A percentile compares a stretch with the other conserved stretches of the same genome.
Evolutionary conservation across 1,139 yeast species (phyloP).

Genomic region (Saccharomycopsis crataegensis): DNA sequence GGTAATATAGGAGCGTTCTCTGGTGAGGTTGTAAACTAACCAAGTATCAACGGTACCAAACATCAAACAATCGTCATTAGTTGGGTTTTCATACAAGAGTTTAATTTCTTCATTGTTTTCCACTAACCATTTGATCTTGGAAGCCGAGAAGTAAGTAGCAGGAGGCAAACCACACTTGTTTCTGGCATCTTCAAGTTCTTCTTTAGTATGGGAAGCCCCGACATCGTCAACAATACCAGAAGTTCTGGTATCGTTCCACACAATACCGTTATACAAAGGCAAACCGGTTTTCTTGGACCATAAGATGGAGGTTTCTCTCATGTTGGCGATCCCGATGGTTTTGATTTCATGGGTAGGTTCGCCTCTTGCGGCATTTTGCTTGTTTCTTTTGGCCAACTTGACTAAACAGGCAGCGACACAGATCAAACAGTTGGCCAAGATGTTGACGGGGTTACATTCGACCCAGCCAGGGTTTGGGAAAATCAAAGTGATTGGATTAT

Average conservation of each 20-base stretch:
- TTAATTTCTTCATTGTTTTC: conserved; percentile 70
- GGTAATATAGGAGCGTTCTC: conserved; percentile 63
- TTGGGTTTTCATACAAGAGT: conserved; percentile 50
- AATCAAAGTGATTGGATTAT: conserved; percentile 55
- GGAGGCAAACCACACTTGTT: conserved; percentile 78
- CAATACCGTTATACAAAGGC: conserved; percentile 82
- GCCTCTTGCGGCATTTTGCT: conserved; percentile 38
- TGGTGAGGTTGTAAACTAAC: conserved; percentile 82
- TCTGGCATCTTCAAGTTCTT: conserved; percentile 50
- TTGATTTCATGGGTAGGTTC: conserved; percentile 47
- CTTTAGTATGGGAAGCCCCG: conserved; percentile 50
- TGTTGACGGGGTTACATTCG: conserved; percentile 86
- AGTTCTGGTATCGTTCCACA: conserved; percentile 94
- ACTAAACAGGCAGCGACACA: conserved; percentile 62
- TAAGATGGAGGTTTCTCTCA: conserved; percentile 90
- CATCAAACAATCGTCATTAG: conserved; percentile 63
- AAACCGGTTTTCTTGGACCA: conserved; percentile 83
- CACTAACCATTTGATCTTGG: conserved; percentile 83
- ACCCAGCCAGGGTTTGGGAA: conserved; percentile 89
- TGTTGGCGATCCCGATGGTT: conserved; percentile 83
- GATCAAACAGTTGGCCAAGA: conserved; percentile 74
- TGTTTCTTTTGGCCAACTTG: conserved; percentile 49
- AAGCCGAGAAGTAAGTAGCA: conserved; percentile 87
- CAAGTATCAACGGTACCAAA: conserved; percentile 95
- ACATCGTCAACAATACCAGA: conserved; percentile 62